Evolutionary conservation across 106 monocot species (phyloP).

Genomic region (Ottelia alismoides): DNA sequence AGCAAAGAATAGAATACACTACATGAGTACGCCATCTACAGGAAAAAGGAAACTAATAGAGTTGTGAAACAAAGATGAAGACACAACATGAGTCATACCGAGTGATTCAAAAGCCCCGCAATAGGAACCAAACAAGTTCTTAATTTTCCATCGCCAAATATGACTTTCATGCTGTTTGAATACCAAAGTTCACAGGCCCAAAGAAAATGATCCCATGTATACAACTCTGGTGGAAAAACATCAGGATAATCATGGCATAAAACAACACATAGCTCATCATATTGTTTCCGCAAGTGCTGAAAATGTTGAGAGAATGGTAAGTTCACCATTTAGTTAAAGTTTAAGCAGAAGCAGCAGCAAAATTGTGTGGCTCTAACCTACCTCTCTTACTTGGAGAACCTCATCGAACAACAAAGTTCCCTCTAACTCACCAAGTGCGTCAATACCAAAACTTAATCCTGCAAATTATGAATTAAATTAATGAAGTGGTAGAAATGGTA

Average conservation of each 20-base stretch:
- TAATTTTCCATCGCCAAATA: constrained; percentile 75
- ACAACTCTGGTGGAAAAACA: constrained; percentile 56
- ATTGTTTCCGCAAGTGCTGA: constrained; percentile 83
- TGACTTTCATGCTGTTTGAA: constrained; percentile 90
- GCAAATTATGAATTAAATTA: too few species aligned
- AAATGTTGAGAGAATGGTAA: constrained; percentile 10
- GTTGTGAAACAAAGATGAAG: too few species aligned
- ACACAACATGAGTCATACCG: constrained; percentile 28
- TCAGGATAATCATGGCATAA: constrained; percentile 46
- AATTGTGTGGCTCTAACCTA: neutral
- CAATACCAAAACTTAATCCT: constrained; percentile 90
- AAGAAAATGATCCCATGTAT: constrained; percentile 70
- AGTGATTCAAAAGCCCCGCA: constrained; percentile 95
- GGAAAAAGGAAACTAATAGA: too few species aligned
- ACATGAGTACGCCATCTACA: too few species aligned
- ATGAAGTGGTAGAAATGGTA: too few species aligned
- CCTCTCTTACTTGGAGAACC: constrained; percentile 83
- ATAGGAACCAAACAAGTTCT: constrained; percentile 86
- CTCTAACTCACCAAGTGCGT: constrained; percentile 61
- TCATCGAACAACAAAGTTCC: constrained; percentile 93
- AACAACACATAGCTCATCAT: constrained; percentile 55
- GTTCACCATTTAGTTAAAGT: too few species aligned
- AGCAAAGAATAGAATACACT: too few species aligned
- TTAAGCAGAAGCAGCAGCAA: too few species aligned
- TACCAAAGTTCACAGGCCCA: constrained; percentile 99